Evolutionary conservation across 2,329 filamentous ascomycete species (phyloP), one percentile per base, ranked within the genome.

Genomic region (Lecanicillium sp.): DNA sequence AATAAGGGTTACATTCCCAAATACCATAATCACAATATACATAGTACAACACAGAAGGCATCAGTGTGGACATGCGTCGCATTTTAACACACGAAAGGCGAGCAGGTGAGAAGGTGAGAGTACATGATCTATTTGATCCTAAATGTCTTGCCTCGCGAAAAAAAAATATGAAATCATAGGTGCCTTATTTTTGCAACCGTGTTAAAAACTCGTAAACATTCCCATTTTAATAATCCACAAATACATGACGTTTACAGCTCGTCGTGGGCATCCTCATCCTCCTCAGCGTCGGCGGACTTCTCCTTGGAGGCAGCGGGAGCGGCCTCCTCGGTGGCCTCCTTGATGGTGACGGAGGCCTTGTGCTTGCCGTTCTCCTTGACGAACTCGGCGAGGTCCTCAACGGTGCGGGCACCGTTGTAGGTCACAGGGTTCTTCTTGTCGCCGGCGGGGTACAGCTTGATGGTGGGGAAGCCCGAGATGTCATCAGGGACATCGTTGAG

Each of bases 391-490:
- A 98, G 81, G 67, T 97, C 93, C 74, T 95, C 88, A 49, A 96
- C 74, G 48, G 89, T 93, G 62, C 93, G 89, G 56, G 84, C 80
- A 60, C 93, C 93, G 56, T 77, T 79, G 81, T 96, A 98, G 60
- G 89, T 88, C 54, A 96, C 70, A 51, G 93, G 87, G 58, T 82
- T 75, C 63, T 79, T 77, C 83, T 98, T 98, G 70, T 79, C 78
- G 62, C 90, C 90, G 60, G 93, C 93, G 55, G 88, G 81, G 86
- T 83, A 98, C 58, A 98, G 81, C 81, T 97, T 97, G 81, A 98
- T 96, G 68, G 93, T 98, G 50, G 93, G 93, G 86, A 98, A 98
- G 55, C 93, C 93, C 70, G 88, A 81, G 64, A 98, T 89, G 74
- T 95, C 88, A 70, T 97, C 91, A 50, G 93, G 93, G 50, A 97